Evolutionary conservation across 345 rosid genomes (phyloP), one percentile per base, ranked within the genome.

Genomic region (Eucalyptus lansdowneana): DNA sequence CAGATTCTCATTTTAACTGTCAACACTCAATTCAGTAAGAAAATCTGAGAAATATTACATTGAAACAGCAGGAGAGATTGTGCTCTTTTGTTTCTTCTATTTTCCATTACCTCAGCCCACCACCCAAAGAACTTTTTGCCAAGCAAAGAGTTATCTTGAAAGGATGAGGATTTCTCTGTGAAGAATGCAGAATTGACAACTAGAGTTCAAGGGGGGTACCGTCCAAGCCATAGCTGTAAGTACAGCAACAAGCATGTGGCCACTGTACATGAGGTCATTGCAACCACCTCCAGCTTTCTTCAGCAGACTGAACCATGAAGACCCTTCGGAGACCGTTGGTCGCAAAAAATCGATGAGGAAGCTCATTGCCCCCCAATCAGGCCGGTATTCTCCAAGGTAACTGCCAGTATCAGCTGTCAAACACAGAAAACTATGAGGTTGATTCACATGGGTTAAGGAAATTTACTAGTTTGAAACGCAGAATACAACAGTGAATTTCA

Each of bases 211-310:
- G 83, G 86, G 83, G 56, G 65, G 50, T 96, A 97, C 99, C 94
- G 95, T 97, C 99, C 99, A 97, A 62, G 99, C 99, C 99, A 97
- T 97, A 80, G 99, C 99, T 51, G 99, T 97, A 86, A 97, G 92
- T 7, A 96, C 98, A 88, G 98, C 97, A 88, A 97, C 99, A 88
- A 97, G 97, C 99, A 97, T 96, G 94, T 97, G 99, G 80, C 99
- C 99, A 88, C 99, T 97, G 92, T 95, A 97, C 87, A 97, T 50
- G 87, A 97, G 98, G 90, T 97, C 99, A 93, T 97, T 97, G 96
- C 99, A 97, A 89, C 99, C 99, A 44, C 99, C 99, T 86, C 98
- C 96, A 24, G 99, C 99, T 94, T 93, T 94, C 94, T 93, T 97
- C 88, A 97, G 94, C 47, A 96, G 89, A 94, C 93, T 89, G 91